A percentile compares a stretch with the other conserved stretches of the same genome.
These are phyloP conservation scores for Ascosphaera aggregata DNA, from an alignment of 2,329 filamentous ascomycete species.

Conservation along the genomic window DNA sequence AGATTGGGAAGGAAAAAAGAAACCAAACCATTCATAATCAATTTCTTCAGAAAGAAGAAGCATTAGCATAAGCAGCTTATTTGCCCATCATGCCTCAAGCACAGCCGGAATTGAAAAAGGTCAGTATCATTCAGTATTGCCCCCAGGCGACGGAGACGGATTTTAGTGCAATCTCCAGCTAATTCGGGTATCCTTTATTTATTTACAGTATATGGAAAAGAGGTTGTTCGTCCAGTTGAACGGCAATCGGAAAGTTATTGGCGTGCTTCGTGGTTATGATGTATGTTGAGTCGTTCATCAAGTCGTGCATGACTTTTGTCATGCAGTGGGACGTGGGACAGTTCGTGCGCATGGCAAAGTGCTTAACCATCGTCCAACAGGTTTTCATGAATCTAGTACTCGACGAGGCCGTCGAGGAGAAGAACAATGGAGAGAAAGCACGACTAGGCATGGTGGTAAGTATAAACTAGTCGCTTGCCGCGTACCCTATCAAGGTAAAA, in stretches of 20 bases:
- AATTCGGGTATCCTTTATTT: constrained; percentile 2
- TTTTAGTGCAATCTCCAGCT: constrained; percentile 3
- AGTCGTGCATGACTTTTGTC: too few species aligned
- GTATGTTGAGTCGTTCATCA: too few species aligned
- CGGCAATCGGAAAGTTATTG: constrained; percentile 91
- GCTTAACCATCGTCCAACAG: constrained; percentile 27
- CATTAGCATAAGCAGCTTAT: constrained; percentile 6
- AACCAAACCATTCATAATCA: too few species aligned
- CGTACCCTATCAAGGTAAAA: not conserved
- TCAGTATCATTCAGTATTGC: constrained; percentile 18
- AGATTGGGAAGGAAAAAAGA: too few species aligned
- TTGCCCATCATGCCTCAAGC: constrained; percentile 71
- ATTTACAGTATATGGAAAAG: constrained; percentile 99
- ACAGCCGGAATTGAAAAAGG: constrained; percentile 98
- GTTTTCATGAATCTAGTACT: constrained; percentile 97
- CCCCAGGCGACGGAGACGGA: not conserved
- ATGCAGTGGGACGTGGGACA: too few species aligned
- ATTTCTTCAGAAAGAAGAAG: too few species aligned
- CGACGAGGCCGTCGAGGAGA: constrained; percentile 91
- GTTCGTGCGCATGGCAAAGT: too few species aligned
- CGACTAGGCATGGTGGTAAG: constrained; percentile 73
- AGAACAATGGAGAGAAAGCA: constrained; percentile 72
- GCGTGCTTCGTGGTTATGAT: constrained; percentile 86
- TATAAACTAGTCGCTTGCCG: not conserved
- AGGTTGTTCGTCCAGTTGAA: constrained; percentile 94